A percentile compares a stretch with the other conserved stretches of the same genome.
These are phyloP conservation scores for Monosporascus sp. DNA, from an alignment of 2,329 filamentous ascomycete genomes.

Conservation along the genomic window DNA sequence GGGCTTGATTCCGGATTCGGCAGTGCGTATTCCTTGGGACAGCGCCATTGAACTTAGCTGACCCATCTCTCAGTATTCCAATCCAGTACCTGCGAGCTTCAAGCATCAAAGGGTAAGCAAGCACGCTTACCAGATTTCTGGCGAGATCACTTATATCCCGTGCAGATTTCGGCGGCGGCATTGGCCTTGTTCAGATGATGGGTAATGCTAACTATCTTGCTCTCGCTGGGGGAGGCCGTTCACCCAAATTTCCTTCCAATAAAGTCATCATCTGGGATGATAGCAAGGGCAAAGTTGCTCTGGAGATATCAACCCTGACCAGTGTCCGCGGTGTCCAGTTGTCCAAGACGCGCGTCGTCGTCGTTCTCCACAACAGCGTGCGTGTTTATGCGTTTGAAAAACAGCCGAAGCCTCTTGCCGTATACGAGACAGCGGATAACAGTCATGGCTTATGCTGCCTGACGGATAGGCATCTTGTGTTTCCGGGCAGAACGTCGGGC, in stretches of 20 bases:
- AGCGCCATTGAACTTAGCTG: background rate
- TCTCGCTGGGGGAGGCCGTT: conserved; percentile 80
- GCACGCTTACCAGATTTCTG: background rate
- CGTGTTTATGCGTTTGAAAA: conserved; percentile 76
- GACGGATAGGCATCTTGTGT: conserved; percentile 66
- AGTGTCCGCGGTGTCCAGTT: conserved; percentile 76
- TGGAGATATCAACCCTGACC: conserved; percentile 77
- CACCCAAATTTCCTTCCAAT: conserved; percentile 81
- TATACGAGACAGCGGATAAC: conserved; percentile 85
- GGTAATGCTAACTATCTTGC: conserved; percentile 82
- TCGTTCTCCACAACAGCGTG: conserved; percentile 77
- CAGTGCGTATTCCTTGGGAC: conserved; percentile 47
- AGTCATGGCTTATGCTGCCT: conserved; percentile 74
- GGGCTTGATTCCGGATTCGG: conserved; percentile 83
- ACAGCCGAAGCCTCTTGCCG: conserved; percentile 62
- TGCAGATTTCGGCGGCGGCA: conserved; percentile 64
- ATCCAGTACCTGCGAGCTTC: conserved; percentile 65
- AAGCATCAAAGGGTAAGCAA: conserved; percentile 43
- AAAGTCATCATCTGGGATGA: conserved; percentile 96
- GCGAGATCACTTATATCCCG: conserved; percentile 2
- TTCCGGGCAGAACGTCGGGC: conserved; percentile 80
- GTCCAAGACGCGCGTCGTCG: conserved; percentile 68
- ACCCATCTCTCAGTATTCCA: conserved; percentile 56
- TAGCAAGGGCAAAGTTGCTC: conserved; percentile 62
- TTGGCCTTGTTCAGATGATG: conserved; percentile 81